Percentiles rank a stretch among this genome's conserved stretches.
Evolutionary conservation across 2,329 filamentous ascomycete genomes (phyloP).

Genomic region (Lithohypha guttulata): DNA sequence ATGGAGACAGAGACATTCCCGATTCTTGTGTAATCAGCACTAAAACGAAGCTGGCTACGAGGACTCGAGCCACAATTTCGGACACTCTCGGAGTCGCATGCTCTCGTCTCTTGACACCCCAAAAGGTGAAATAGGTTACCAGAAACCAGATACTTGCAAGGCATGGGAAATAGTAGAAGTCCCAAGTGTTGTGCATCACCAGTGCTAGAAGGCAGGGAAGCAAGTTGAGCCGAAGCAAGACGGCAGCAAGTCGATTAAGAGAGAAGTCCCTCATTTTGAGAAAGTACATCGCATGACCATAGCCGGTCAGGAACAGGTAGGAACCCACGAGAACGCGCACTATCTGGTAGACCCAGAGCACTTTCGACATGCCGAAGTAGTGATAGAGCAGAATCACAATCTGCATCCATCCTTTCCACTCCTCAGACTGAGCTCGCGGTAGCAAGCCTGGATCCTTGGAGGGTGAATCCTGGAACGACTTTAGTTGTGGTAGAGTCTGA

Average conservation of each 20-base stretch:
- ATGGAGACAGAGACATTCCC: too few species aligned
- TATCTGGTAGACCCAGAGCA: slow-evolving; percentile 44
- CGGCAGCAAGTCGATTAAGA: slow-evolving; percentile 38
- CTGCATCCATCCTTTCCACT: slow-evolving; percentile 60
- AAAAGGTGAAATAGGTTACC: slow-evolving; percentile 44
- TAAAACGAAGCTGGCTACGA: slow-evolving; percentile 35
- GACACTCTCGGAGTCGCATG: too few species aligned
- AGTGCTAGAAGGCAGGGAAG: slow-evolving; percentile 44
- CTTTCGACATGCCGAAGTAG: slow-evolving; percentile 44
- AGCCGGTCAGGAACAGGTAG: slow-evolving; percentile 54
- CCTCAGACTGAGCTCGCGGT: slow-evolving; percentile 47
- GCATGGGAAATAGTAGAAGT: slow-evolving; percentile 49
- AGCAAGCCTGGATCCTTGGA: slow-evolving; percentile 29
- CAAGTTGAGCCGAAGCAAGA: slow-evolving; percentile 49
- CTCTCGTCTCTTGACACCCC: slow-evolving; percentile 32
- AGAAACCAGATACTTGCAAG: slow-evolving; percentile 54
- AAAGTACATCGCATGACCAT: slow-evolving; percentile 51
- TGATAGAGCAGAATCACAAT: slow-evolving; percentile 46
- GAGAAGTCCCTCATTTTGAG: slow-evolving; percentile 48
- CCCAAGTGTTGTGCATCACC: slow-evolving; percentile 46
- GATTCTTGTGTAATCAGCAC: too few species aligned
- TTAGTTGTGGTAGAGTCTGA: neutral
- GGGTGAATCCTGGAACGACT: too few species aligned
- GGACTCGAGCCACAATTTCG: slow-evolving; percentile 40
- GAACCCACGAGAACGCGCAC: slow-evolving; percentile 44